Conservation (phyloP, 202 grass and related monocot species). For the Cymbopogon flexuosus region DNA sequence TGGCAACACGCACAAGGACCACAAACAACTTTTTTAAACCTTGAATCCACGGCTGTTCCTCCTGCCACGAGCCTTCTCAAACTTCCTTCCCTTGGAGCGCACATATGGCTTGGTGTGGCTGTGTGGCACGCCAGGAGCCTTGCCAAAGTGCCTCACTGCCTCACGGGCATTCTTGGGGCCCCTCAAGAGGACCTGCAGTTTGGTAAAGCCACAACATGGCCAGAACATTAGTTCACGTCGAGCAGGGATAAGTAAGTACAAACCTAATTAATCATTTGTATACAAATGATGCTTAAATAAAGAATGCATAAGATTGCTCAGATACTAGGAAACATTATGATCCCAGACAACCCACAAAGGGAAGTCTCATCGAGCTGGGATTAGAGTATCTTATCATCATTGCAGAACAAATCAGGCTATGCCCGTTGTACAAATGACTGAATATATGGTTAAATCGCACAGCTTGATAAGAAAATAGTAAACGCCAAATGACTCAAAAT, state of each 20-base stretch:
- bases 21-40: constrained; percentile 32
- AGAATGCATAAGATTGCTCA: constrained; percentile 19
- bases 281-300: not conserved
- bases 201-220: not conserved
- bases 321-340: constrained; percentile 42
- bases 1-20: not conserved
- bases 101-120: constrained; percentile 86
- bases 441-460: not conserved
- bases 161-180: constrained; percentile 83
- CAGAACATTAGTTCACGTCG: not conserved
- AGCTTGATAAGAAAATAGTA: not conserved
- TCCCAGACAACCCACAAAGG: constrained; percentile 55
- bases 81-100: constrained; percentile 77
- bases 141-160: constrained; percentile 73
- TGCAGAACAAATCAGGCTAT: not conserved
- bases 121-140: constrained; percentile 80
- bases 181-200: constrained; percentile 51
- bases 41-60: constrained; percentile 87
- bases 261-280: not conserved
- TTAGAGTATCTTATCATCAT: constrained; percentile 58
- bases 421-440: not conserved
- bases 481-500: not conserved
- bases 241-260: not conserved
- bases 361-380: constrained; percentile 74
- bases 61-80: constrained; percentile 73